Base-by-base conservation (phyloP, 2,329 filamentous ascomycete genomes). In the Periglandula ipomoeae region DNA sequence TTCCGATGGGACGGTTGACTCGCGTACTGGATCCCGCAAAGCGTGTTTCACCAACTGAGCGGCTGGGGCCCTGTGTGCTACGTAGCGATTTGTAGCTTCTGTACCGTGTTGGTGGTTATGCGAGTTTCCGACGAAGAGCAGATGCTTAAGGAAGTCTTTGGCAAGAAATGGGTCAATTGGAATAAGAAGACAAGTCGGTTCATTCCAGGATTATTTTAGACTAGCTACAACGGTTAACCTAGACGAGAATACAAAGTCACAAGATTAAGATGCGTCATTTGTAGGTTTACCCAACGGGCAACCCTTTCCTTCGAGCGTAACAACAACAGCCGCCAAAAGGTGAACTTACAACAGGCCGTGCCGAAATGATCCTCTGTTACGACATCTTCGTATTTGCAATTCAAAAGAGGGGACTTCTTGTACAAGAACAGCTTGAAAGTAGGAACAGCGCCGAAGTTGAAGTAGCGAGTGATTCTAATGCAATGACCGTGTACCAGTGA, bases 91-190 rank as follows among this genome's bases (percentile, higher is more conserved):
- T 15, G 40, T 20, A n/a, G n/a, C 11, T 35, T 44, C 20, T 52
- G 13, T 50, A 37, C 37, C 3, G 8, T 27, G 6, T 2, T 10
- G 13, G 5, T 47, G 17, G 15, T 52, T 30, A 39, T 62, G 5
- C 60, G 75, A 22, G 68, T 78, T 1, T 55, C 47, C 27, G 67
- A 78, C 51, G 74, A 78, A 55, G 76, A 80, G 55, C 50, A 43
- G 1, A 76, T 81, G 74, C 51, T 79, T 52, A 63, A 55, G 44
- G 61, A 55, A 4, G 59, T 62, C 15, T 79, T 79, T 61, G 71
- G 72, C 0, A 52, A 56, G 10, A 61, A 71, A 44, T 79, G 75
- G 74, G 69, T 71, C 50, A 53, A 54, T 5, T 78, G 74, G 70
- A 67, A 77, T 61, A 50, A 52, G 3, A 59, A 47, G 47, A 79